phyloP scores from a whole-genome alignment of 1,139 yeast genomes.

The Candida sojae region DNA sequence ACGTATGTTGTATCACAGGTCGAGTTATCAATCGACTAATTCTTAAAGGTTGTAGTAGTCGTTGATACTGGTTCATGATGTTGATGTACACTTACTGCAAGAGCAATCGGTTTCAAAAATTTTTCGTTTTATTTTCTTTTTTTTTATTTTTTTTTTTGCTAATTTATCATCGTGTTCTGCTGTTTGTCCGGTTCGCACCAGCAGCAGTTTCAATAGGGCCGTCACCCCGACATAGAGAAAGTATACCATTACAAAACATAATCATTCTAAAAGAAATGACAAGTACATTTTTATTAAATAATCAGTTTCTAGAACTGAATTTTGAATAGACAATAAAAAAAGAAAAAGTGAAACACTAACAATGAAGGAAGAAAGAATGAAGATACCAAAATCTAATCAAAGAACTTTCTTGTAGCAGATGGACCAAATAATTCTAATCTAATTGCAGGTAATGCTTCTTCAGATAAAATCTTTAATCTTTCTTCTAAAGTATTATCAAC shows the following conservation, averaged over 20 bases:
- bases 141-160: too few relatives aligned
- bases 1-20: neutral
- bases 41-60: neutral
- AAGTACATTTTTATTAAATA: neutral
- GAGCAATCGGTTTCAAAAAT: too few relatives aligned
- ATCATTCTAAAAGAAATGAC: neutral
- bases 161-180: too few relatives aligned
- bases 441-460: conserved; percentile 89
- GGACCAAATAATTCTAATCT: conserved; percentile 91
- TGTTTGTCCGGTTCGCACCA: neutral
- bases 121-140: too few relatives aligned
- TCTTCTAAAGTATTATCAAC: conserved; percentile 93
- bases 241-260: too few relatives aligned
- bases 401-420: conserved; percentile 84
- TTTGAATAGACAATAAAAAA: neutral
- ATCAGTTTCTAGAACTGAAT: neutral
- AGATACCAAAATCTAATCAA: conserved; percentile 51
- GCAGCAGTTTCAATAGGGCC: neutral
- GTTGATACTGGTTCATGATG: conserved; percentile 1
- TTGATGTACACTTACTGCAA: neutral
- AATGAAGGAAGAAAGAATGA: neutral
- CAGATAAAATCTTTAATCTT: conserved; percentile 79
- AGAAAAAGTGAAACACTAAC: neutral
- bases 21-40: neutral
- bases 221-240: neutral